Evolutionary conservation across 1,284 basidiomycete genomes (phyloP).

Genomic region (Apiotrichum gracile): DNA sequence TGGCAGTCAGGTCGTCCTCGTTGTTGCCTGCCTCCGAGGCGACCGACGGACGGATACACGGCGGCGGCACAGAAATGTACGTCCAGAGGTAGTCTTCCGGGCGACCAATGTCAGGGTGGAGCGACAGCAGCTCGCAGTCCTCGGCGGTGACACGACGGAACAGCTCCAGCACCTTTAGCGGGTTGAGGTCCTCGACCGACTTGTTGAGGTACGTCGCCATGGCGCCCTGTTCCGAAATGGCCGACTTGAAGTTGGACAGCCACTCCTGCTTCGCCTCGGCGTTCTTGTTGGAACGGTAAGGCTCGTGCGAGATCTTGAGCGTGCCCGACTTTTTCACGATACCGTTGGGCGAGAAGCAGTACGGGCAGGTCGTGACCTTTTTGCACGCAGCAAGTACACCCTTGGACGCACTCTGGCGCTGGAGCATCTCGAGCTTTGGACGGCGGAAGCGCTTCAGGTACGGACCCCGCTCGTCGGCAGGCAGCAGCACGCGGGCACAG

Average conservation of each 20-base stretch:
- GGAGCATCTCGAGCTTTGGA: slow-evolving; percentile 87
- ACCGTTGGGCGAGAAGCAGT: slow-evolving; percentile 90
- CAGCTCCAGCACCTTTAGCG: slow-evolving; percentile 85
- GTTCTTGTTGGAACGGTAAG: slow-evolving; percentile 92
- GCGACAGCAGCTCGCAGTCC: slow-evolving; percentile 91
- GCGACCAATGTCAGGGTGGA: slow-evolving; percentile 81
- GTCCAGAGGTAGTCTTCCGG: slow-evolving; percentile 99
- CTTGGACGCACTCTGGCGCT: slow-evolving; percentile 78
- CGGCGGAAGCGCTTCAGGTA: slow-evolving; percentile 86
- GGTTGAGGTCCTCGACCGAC: slow-evolving; percentile 90
- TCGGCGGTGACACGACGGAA: slow-evolving; percentile 91
- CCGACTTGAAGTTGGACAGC: slow-evolving; percentile 75
- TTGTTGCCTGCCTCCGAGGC: slow-evolving; percentile 91
- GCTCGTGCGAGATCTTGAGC: slow-evolving; percentile 95
- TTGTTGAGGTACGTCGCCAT: slow-evolving; percentile 79
- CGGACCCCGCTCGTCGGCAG: slow-evolving; percentile 74
- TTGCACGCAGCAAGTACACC: slow-evolving; percentile 83
- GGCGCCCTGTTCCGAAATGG: slow-evolving; percentile 81
- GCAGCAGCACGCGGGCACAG: slow-evolving; percentile 88
- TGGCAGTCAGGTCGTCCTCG: slow-evolving; percentile 97
- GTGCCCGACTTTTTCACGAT: slow-evolving; percentile 94
- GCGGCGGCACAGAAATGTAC: slow-evolving; percentile 96
- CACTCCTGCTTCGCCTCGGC: slow-evolving; percentile 82
- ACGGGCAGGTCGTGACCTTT: slow-evolving; percentile 86
- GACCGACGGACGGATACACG: slow-evolving; percentile 95